phyloP scores from a whole-genome alignment of 805 yeast species.

The Deakozyma indianensis region DNA sequence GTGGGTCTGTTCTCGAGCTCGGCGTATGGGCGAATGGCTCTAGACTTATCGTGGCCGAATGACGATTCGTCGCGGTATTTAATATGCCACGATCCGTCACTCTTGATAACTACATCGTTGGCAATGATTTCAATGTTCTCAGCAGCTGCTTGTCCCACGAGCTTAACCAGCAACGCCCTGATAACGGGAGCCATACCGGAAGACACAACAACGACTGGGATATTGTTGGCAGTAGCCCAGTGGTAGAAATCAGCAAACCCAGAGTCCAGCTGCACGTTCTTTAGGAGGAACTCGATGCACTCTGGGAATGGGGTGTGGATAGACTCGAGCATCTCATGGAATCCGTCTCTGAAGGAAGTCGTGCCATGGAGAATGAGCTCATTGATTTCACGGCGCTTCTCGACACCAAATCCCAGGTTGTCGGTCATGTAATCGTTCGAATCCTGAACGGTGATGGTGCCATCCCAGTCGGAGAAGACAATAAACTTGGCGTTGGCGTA shows the following conservation, averaged over 20 bases:
- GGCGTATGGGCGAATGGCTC: slow-evolving; percentile 45
- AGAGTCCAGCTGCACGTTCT: slow-evolving; percentile 67
- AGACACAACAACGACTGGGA: slow-evolving; percentile 80
- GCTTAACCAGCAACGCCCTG: slow-evolving; percentile 52
- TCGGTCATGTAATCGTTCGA: slow-evolving; percentile 89
- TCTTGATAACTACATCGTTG: slow-evolving; percentile 49
- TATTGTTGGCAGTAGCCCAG: slow-evolving; percentile 57
- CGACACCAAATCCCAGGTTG: slow-evolving; percentile 70
- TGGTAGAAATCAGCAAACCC: slow-evolving; percentile 73
- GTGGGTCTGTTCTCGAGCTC: slow-evolving; percentile 34
- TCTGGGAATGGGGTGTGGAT: slow-evolving; percentile 62
- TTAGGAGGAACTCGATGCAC: slow-evolving; percentile 54
- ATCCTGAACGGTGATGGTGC: slow-evolving; percentile 91
- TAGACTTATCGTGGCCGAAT: slow-evolving; percentile 92
- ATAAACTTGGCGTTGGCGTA: slow-evolving; percentile 42
- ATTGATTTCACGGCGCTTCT: slow-evolving; percentile 50
- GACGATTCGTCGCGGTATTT: slow-evolving; percentile 71
- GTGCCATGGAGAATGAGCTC: slow-evolving; percentile 56
- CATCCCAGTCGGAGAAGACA: slow-evolving; percentile 95
- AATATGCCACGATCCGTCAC: slow-evolving; percentile 63
- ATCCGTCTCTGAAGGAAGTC: slow-evolving; percentile 59
- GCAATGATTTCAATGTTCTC: slow-evolving; percentile 66
- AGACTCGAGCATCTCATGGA: slow-evolving; percentile 71
- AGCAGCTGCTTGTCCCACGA: slow-evolving; percentile 67
- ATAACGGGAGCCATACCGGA: slow-evolving; percentile 93